Base-by-base conservation (phyloP, 2,329 filamentous ascomycete species). In the Botrytis pseudocinerea region DNA sequence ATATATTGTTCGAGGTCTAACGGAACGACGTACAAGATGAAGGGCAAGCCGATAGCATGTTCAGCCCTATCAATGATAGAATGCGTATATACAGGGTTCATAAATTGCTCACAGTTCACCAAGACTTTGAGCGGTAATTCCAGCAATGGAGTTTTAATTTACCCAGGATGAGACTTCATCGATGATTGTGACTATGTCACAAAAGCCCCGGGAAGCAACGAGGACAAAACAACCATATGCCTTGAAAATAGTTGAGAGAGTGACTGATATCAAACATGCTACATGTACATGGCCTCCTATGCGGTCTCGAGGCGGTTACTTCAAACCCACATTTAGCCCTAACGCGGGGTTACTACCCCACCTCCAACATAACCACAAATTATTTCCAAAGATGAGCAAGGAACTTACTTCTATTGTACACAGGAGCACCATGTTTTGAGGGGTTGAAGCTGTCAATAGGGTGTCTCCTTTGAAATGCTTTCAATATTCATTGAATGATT, bases 281-380 rank as follows among this genome's bases (percentile, higher is more conserved):
- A 46, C n/a, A 32, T 35, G 0, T 35, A 35, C n/a, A 48, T 22
- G 38, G 7, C 10, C 35, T 48, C 62, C 35, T 22, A 16, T 38
- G 44, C 32, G 32, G 48, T 54, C 48, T 54, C 5, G 48, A 54
- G 25, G 25, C 25, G 48, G 18, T 54, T 66, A 54, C 40, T 51
- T 66, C 46, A 38, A 66, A 20, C 25, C 64, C 46, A 38, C 48
- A 51, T 68, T n/a, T 68, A 57, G 35, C 64, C 64, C 64, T 68
- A 68, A 68, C 35, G 48, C 64, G 64, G 64, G 35, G 64, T 68
- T 32, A 40, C 64, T 68, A 68, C 65, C 65, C 65, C 65, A 57
- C 65, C 25, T 68, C 48, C 65, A 46, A 32, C 28, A 68, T 22
- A 7, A 57, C 4, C 25, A 57, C 65, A 68, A 68, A 28, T 57